Base-by-base conservation (phyloP, 306 rosid species). In the Lotus japonicus region DNA sequence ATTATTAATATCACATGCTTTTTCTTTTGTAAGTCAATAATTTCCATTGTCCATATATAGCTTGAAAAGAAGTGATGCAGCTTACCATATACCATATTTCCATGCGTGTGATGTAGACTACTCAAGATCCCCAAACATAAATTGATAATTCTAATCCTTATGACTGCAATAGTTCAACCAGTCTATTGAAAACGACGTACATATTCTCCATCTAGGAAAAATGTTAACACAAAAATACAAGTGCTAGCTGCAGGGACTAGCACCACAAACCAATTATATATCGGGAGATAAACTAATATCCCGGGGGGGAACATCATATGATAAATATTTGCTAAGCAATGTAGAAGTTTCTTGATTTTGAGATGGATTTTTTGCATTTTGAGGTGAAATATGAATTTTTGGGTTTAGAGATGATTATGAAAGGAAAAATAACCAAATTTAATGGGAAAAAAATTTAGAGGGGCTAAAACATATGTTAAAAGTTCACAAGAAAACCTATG, bases 41-140 rank as follows among this genome's bases (percentile, higher is more conserved):
- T 76, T 59, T 31, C 0, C 55, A 63, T 72, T 79, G 82, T 49
- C 76, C 73, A 31, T 38, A 75, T 41, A 68, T 48, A 21, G 42
- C 49, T 72, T 39, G 8, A 58, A 51, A 71, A 66, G 72, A 65
- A 71, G 76, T 2, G 48, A 64, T 3, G 16, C 23, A 33, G 67
- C 12, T 31, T 31, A 17, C 15, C 10, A 71, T 65, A 66, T 44
- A 58, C 71, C 23, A 55, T 49, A 68, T n/a, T n/a, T 26, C 52
- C 67, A 66, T 63, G 64, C 82, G 70, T 81, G 68, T 68, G 82
- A 81, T 71, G 80, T 42, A 43, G 85, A 77, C 85, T 19, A 50
- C 63, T 72, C 77, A 72, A 64, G 58, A 26, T 69, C 58, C 54
- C 58, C 59, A 42, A 55, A 66, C 64, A 62, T 26, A 52, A 51